A percentile compares a stretch with the other conserved stretches of the same genome.
phyloP scores from a whole-genome alignment of 352 stramenopile species.

The Phytopythium vexans region DNA sequence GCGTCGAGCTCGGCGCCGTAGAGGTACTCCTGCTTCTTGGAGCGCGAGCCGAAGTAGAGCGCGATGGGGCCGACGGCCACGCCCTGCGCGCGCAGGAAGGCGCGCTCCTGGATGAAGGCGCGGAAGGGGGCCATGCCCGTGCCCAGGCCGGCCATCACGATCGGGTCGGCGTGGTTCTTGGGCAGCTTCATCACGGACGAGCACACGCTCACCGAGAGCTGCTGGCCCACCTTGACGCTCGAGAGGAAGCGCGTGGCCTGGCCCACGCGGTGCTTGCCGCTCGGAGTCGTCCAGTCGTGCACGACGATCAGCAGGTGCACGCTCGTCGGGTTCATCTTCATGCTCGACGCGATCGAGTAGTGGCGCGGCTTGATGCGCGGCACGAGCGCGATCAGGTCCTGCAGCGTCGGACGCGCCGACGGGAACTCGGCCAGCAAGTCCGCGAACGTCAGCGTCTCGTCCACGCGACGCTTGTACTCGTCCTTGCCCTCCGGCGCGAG shows the following conservation, averaged over 20 bases:
- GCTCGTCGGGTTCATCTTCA: constrained; percentile 80
- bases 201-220: constrained; percentile 65
- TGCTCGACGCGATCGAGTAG: constrained; percentile 90
- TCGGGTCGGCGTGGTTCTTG: constrained; percentile 57
- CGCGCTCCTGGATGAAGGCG: constrained; percentile 93
- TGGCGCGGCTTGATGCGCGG: constrained; percentile 86
- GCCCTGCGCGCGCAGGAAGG: constrained; percentile 60
- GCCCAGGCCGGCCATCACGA: constrained; percentile 86
- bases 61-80: constrained; percentile 72
- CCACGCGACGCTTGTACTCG: constrained; percentile 74
- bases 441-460: constrained; percentile 76
- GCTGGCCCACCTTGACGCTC: constrained; percentile 37
- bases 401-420: constrained; percentile 60
- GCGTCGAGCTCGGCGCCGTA: constrained; percentile 91
- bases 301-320: constrained; percentile 86
- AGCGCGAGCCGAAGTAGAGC: constrained; percentile 95
- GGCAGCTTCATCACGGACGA: constrained; percentile 81
- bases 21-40: constrained; percentile 93
- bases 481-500: constrained; percentile 75
- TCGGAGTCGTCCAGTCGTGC: constrained; percentile 83
- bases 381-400: constrained; percentile 65
- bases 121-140: constrained; percentile 96
- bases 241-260: constrained; percentile 67
- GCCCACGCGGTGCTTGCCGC: constrained; percentile 59
- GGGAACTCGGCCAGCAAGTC: constrained; percentile 75